These are phyloP conservation scores for Ballota nigra DNA, from an alignment of 257 asterid species.

Conservation along the genomic window DNA sequence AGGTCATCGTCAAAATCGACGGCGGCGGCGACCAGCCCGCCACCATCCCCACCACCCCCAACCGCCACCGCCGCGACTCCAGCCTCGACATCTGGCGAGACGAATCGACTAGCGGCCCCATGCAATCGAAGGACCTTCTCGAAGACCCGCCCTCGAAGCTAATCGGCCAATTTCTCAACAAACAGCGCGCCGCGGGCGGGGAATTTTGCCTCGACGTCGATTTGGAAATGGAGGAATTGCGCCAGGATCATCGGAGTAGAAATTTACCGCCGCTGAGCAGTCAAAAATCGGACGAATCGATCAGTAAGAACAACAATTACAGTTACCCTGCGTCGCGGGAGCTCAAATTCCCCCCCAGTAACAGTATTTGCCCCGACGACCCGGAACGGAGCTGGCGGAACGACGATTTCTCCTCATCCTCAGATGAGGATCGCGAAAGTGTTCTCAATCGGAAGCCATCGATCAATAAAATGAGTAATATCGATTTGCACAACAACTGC, in stretches of 20 bases:
- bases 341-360: conserved; percentile 32
- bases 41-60: neutral
- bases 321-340: conserved; percentile 33
- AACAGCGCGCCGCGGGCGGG: conserved; percentile 54
- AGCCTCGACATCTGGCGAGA: conserved; percentile 51
- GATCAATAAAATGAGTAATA: neutral
- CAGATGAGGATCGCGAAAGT: conserved; percentile 36
- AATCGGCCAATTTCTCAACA: conserved; percentile 56
- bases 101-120: neutral
- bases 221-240: conserved; percentile 64
- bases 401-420: conserved; percentile 20
- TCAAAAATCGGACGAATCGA: conserved; percentile 1
- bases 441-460: conserved; percentile 35
- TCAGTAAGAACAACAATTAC: neutral
- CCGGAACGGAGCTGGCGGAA: conserved; percentile 11
- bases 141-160: conserved; percentile 64
- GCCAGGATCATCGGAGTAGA: neutral
- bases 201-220: conserved; percentile 64
- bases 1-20: conserved; percentile 63
- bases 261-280: neutral
- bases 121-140: conserved; percentile 17
- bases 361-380: conserved; percentile 1
- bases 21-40: conserved; percentile 19
- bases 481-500: neutral
- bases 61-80: conserved; percentile 28